These are phyloP conservation scores for Aspergillus hortae DNA, from an alignment of 2,329 filamentous ascomycete species.

Conservation along the genomic window DNA sequence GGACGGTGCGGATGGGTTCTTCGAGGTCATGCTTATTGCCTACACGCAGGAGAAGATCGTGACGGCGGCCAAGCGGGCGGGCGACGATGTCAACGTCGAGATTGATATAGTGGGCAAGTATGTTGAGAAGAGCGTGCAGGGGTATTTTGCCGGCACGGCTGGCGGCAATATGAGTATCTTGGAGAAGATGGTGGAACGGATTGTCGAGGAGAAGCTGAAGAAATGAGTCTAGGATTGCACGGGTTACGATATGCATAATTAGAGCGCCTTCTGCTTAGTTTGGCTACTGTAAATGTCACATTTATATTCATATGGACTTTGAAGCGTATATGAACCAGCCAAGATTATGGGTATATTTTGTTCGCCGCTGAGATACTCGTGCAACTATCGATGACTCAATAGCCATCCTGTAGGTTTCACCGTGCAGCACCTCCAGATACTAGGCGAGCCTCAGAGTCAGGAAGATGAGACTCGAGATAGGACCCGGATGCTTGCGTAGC, in stretches of 20 bases:
- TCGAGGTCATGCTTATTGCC: conserved; percentile 94
- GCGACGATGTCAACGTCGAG: conserved; percentile 85
- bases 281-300: not conserved
- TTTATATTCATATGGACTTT: not conserved
- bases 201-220: conserved; percentile 68
- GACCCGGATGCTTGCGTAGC: no score
- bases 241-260: no score
- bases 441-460: no score
- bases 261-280: no score
- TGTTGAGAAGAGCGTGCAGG: conserved; percentile 74
- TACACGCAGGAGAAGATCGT: conserved; percentile 95
- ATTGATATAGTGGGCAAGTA: conserved; percentile 76
- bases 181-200: conserved; percentile 68
- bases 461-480: no score
- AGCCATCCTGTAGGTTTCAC: not conserved
- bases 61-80: conserved; percentile 70
- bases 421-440: no score
- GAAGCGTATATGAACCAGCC: not conserved
- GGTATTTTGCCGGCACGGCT: conserved; percentile 59
- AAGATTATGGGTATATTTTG: conserved; percentile 2
- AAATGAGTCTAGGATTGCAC: conserved; percentile 13
- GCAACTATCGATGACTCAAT: not conserved
- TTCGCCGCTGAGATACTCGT: not conserved
- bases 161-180: conserved; percentile 51
- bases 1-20: conserved; percentile 75